phyloP scores from a whole-genome alignment of 306 rosid species.

The Prunus dulcis region DNA sequence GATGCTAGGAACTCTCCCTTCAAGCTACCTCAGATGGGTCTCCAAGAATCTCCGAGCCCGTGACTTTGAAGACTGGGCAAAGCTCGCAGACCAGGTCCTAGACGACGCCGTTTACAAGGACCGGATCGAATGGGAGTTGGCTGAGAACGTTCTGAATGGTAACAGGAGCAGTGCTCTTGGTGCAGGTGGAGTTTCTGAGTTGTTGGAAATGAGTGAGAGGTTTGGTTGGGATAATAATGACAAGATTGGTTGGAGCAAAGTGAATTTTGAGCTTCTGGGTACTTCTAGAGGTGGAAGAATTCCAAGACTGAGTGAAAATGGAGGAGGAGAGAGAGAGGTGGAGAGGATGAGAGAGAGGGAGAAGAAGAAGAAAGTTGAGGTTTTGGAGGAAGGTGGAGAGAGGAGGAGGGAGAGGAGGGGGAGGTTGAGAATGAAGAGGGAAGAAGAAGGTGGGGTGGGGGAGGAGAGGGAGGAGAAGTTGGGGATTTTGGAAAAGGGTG shows the following conservation, averaged over 20 bases:
- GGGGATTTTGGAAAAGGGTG: constrained; percentile 1
- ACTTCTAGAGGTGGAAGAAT: constrained; percentile 64
- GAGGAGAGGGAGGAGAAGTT: neutral
- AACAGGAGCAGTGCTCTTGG: neutral
- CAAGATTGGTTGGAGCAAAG: constrained; percentile 47
- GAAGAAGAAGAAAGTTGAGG: constrained; percentile 18
- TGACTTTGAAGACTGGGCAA: constrained; percentile 50
- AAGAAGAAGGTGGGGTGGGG: neutral
- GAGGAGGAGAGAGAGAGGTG: constrained; percentile 14
- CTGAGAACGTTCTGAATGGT: constrained; percentile 32
- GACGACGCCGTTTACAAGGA: constrained; percentile 56
- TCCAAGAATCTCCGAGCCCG: constrained; percentile 49
- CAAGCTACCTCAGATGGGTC: constrained; percentile 64
- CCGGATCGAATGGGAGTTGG: constrained; percentile 64
- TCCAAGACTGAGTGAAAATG: constrained; percentile 25
- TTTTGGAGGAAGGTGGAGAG: neutral
- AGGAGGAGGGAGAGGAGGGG: neutral
- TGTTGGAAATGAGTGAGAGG: constrained; percentile 46
- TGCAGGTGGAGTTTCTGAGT: constrained; percentile 20
- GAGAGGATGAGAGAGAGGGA: constrained; percentile 22
- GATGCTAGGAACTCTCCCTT: constrained; percentile 64
- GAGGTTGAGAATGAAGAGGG: neutral
- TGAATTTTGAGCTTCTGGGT: constrained; percentile 59
- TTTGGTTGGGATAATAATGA: constrained; percentile 66
- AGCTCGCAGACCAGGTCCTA: constrained; percentile 63